These are phyloP conservation scores for Amaranthus hypochondriacus DNA, from an alignment of 148 eudicot species.

Conservation along the genomic window DNA sequence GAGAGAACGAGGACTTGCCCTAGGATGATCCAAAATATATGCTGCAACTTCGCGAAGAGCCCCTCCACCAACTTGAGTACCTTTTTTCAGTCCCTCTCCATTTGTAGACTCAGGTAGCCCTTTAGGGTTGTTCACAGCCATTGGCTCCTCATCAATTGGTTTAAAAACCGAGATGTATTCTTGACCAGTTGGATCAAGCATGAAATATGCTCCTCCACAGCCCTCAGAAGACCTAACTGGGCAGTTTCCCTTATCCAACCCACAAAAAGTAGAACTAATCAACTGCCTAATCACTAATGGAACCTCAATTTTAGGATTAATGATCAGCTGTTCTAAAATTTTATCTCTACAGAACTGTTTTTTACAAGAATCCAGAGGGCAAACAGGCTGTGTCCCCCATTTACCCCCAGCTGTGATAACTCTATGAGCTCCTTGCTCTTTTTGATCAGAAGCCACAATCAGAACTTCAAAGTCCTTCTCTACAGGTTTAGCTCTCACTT, in stretches of 20 bases:
- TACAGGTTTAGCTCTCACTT: constrained; percentile 45
- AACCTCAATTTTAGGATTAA: constrained; percentile 45
- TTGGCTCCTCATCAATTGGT: constrained; percentile 82
- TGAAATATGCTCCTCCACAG: constrained; percentile 75
- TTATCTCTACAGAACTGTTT: constrained; percentile 24
- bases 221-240: constrained; percentile 76
- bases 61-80: constrained; percentile 77
- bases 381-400: constrained; percentile 15
- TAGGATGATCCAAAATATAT: constrained; percentile 69
- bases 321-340: constrained; percentile 44
- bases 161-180: constrained; percentile 65
- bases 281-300: constrained; percentile 44
- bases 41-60: constrained; percentile 82
- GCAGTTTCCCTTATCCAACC: constrained; percentile 46
- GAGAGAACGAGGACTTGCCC: constrained; percentile 36
- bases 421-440: constrained; percentile 25
- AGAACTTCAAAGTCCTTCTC: constrained; percentile 53
- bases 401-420: constrained; percentile 14
- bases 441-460: constrained; percentile 37
- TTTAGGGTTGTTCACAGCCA: constrained; percentile 72
- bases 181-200: constrained; percentile 55
- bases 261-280: constrained; percentile 40
- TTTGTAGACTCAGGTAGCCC: constrained; percentile 58
- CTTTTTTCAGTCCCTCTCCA: constrained; percentile 83
- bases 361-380: constrained; percentile 14